Percentiles rank a stretch among this genome's conserved stretches.
These are phyloP conservation scores for Saccharomycopsis sp. DNA, from an alignment of 805 yeast genomes.

Conservation along the genomic window DNA sequence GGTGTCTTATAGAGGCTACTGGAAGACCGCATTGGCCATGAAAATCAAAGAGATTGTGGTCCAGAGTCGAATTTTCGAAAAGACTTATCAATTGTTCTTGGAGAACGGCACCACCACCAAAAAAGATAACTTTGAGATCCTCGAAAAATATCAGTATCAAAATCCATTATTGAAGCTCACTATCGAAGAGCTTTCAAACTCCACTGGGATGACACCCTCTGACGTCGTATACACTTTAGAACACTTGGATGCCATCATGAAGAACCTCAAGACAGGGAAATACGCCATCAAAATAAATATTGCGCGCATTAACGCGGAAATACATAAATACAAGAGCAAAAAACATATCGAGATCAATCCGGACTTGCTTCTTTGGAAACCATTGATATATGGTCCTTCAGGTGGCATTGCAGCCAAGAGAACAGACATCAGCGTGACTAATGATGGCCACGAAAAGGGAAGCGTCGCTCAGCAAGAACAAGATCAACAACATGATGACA, in stretches of 20 bases:
- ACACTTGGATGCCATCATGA: conserved; percentile 52
- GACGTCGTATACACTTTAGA: conserved; percentile 87
- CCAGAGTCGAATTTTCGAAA: conserved; percentile 9
- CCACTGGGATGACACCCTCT: conserved; percentile 79
- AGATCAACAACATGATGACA: not conserved
- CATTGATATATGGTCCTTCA: conserved; percentile 74
- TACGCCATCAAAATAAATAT: conserved; percentile 50
- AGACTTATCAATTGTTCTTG: conserved; percentile 5
- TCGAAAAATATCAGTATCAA: conserved; percentile 10
- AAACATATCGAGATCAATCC: conserved; percentile 44
- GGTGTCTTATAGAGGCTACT: conserved; percentile 75
- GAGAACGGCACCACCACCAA: not conserved
- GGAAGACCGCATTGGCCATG: conserved; percentile 62
- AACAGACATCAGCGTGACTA: conserved; percentile 11
- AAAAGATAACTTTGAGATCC: conserved; percentile 11
- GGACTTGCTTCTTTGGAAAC: conserved; percentile 63
- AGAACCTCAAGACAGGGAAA: conserved; percentile 34
- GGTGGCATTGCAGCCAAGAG: conserved; percentile 65
- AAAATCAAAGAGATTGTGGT: conserved; percentile 28
- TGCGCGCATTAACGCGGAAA: conserved; percentile 32
- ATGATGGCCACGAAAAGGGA: conserved; percentile 34
- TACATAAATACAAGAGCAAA: conserved; percentile 46
- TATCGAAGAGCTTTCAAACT: conserved; percentile 50
- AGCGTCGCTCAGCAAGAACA: conserved; percentile 9
- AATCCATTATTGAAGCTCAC: conserved; percentile 30